Conservation (phyloP, 2,329 filamentous ascomycete genomes). For the Talaromyces sp. region DNA sequence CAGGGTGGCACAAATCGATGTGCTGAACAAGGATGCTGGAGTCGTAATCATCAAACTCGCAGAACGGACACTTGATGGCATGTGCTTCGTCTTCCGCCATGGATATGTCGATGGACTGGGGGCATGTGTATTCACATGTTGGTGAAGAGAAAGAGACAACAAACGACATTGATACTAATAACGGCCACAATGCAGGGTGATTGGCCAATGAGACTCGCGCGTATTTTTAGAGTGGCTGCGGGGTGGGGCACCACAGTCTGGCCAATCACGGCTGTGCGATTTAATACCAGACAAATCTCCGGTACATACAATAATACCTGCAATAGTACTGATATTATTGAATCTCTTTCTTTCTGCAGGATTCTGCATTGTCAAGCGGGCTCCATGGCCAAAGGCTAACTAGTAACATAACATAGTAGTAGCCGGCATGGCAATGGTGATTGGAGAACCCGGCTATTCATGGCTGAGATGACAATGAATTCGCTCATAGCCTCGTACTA, state of each 20-base stretch:
- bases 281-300: not conserved
- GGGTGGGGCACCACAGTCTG: not conserved
- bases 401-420: not conserved
- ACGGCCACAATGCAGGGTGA: not conserved
- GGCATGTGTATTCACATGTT: not conserved
- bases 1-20: slow-evolving; percentile 42
- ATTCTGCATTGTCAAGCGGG: not conserved
- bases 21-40: slow-evolving; percentile 38
- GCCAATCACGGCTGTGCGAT: not conserved
- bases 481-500: too few species aligned
- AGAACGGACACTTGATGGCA: slow-evolving; percentile 39
- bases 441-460: not conserved
- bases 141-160: not conserved
- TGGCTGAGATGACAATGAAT: not conserved
- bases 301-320: not conserved
- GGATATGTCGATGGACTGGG: not conserved
- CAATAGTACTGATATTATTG: too few species aligned
- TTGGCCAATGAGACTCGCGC: not conserved
- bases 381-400: too few species aligned
- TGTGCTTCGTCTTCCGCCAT: not conserved
- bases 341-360: too few species aligned
- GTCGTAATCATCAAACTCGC: slow-evolving; percentile 37
- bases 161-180: not conserved
- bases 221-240: not conserved
- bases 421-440: not conserved